Base-by-base conservation (phyloP, 2,329 filamentous ascomycete species). In the Arthrobotrys sphaeroides region DNA sequence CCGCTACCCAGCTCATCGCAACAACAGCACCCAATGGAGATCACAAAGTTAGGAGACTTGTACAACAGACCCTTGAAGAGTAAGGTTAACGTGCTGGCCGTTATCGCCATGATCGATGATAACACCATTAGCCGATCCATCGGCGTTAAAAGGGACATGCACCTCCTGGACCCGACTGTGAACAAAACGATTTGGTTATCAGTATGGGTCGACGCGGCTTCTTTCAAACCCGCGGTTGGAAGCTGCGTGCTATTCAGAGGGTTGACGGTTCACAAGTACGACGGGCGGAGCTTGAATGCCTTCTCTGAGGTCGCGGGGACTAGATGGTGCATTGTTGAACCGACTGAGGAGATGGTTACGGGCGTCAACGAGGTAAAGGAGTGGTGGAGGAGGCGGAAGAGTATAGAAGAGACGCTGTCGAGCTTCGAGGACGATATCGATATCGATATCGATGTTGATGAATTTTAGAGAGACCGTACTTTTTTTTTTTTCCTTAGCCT, bases 121-220 rank as follows among this genome's bases (percentile, higher is more conserved):
- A 38, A 57, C 18, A 67, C 73, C 16, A 60, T 77, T 40, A 72
- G 53, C 26, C 78, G 77, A 7, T 61, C 73, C 5, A 77, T 61
- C 33, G 72, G 77, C 40, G 31, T 77, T 33, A 79, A 78, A 43
- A 69, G 78, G 57, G 72, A 78, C 28, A 49, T 57, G 49, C 70
- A 60, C 22, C 22, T 77, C 18, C n/a, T 77, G 18, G 67, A 78
- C 42, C 73, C 64, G 24, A 62, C 70, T 13, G 42, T 55, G 2
- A 47, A 51, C 40, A 24, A 40, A 31, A 67, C 60, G 16, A 42
- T 73, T 12, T 73, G 70, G 53, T 61, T 77, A 36, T 77, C 75
- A 2, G 75, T 77, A 13, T 77, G 75, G 75, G 65, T 77, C 10
- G 69, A 75, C 16, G 55, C 72, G 0, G 59, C 55, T 3, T 45